Evolutionary conservation across 306 rosid species (phyloP), one percentile per base, ranked within the genome.

Genomic region (Comarum palustre): DNA sequence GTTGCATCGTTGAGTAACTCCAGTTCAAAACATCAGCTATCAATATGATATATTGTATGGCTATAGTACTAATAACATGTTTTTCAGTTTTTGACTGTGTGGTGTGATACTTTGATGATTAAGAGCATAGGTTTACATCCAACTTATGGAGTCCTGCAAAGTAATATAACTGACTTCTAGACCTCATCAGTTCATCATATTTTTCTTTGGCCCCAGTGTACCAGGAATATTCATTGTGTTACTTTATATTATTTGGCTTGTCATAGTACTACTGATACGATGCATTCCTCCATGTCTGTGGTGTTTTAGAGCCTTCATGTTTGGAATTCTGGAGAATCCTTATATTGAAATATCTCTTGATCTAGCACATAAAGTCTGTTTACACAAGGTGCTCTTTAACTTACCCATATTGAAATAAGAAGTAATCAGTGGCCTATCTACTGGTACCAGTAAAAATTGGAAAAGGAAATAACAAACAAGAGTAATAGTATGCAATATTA

Each of bases 401-500:
- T 47, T 64, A 15, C 17, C n/a, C 10, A 25, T 41, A 51, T 42
- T 38, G 8, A 63, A 63, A 11, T 73, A 65, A 51, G 41, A 36
- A 43, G 43, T 72, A 68, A 22, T 16, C n/a, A 11, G 22, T 71
- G 24, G 8, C 48, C 43, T 22, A 34, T 54, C 22, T 39, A 48
- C 66, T 50, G 14, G 43, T 19, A 54, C 3, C 64, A 12, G 69
- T 46, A 63, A 32, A 51, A 63, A 42, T 71, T 59, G 58, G 60
- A 45, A 59, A 73, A 66, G 38, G 47, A 60, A 74, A 52, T 47
- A 36, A 65, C 41, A 27, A n/a, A 59, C 17, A 12, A 47, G 48
- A 78, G 51, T 32, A 78, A 59, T 42, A 73, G 29, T 68, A 47
- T 62, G 22, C 66, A 29, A 45, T 60, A 69, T 79, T 25, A 55